phyloP scores from a whole-genome alignment of 257 asterid species.

The Lycium barbarum region DNA sequence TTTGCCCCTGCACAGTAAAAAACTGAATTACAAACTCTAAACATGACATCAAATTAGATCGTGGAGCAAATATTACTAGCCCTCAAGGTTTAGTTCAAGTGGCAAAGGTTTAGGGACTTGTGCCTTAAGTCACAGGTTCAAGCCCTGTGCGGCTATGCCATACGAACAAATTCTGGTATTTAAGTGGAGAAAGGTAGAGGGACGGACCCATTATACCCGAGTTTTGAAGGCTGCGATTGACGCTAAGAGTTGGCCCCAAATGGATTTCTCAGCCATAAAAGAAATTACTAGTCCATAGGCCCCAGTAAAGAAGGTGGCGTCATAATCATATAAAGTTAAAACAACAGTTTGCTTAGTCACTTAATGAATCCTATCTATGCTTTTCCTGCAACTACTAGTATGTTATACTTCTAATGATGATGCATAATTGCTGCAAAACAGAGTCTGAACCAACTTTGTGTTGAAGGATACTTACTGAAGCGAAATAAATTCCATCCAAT shows the following conservation, averaged over 20 bases:
- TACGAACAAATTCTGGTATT: neutral
- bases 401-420: neutral
- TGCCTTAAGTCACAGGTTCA: neutral
- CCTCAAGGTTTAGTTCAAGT: neutral
- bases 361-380: neutral
- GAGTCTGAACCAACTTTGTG: neutral
- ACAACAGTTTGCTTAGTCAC: neutral
- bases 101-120: neutral
- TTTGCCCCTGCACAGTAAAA: constrained; percentile 59
- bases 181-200: neutral
- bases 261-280: neutral
- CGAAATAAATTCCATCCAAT: constrained; percentile 87
- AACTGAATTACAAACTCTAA: neutral
- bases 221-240: neutral
- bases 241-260: neutral
- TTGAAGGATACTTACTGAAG: constrained; percentile 61
- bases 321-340: neutral
- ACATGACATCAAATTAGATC: neutral
- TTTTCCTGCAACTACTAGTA: neutral
- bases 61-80: neutral
- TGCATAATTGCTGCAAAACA: neutral
- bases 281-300: neutral
- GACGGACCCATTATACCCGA: neutral
- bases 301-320: neutral
- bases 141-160: neutral